A percentile compares a stretch with the other conserved stretches of the same genome.
These are phyloP conservation scores for Lactuca sativa DNA, from an alignment of 129 eudicot genomes.

Conservation along the genomic window DNA sequence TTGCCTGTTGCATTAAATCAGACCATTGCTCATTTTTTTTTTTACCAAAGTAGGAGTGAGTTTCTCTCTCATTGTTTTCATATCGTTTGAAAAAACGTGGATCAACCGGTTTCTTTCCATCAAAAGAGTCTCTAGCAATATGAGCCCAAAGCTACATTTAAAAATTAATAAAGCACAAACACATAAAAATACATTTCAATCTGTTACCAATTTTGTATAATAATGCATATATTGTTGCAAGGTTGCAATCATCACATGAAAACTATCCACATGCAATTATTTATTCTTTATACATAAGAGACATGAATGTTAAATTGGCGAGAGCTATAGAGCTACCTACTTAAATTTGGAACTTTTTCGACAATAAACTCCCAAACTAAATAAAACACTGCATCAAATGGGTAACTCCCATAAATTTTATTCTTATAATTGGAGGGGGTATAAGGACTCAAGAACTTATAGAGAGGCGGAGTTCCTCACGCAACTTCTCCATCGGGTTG, in stretches of 20 bases:
- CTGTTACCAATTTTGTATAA: background rate
- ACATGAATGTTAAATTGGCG: background rate
- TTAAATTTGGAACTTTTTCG: slow-evolving; percentile 27
- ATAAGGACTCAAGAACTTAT: too few species aligned
- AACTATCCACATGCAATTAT: background rate
- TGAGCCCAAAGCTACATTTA: background rate
- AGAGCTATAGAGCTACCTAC: slow-evolving; percentile 40
- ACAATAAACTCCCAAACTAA: slow-evolving; percentile 46
- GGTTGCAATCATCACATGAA: background rate
- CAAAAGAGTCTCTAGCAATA: slow-evolving; percentile 39
- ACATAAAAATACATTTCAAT: background rate
- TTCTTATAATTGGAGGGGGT: too few species aligned
- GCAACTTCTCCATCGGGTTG: too few species aligned
- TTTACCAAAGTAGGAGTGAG: slow-evolving; percentile 41
- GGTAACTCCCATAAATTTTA: too few species aligned
- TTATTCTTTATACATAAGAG: background rate
- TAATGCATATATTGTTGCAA: too few species aligned
- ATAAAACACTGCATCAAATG: slow-evolving; percentile 46
- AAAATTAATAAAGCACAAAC: background rate
- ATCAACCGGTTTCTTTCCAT: slow-evolving; percentile 39
- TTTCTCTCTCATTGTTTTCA: slow-evolving; percentile 24
- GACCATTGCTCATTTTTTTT: slow-evolving; percentile 25
- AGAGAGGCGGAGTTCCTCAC: too few species aligned
- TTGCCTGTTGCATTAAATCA: slow-evolving; percentile 54
- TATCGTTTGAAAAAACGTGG: slow-evolving; percentile 77